Base-by-base conservation (phyloP, 2,329 filamentous ascomycete species). In the Sclerotinia nivalis region DNA sequence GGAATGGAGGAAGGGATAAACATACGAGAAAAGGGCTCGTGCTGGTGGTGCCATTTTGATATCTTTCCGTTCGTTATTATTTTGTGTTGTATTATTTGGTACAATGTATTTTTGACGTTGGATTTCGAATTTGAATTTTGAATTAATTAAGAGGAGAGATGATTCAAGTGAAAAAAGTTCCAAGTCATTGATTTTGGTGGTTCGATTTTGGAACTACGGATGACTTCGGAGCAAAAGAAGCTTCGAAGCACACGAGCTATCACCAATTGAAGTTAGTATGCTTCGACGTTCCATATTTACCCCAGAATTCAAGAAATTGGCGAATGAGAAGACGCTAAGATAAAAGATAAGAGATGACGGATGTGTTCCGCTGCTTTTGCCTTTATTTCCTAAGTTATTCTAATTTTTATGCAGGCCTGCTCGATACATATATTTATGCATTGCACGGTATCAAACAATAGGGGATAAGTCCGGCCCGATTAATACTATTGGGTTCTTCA, bases 1-100 rank as follows among this genome's bases (percentile, higher is more conserved):
- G 9, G 22, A 31, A 6, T n/a, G 34, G 12, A 34, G 20, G 58
- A 15, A 37, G 25, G 10, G 31, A 49, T 37, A 18, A 37, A 69
- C 67, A 12, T 69, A 69, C 59, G 59, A 69, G n/a, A 65, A 49
- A 34, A 69, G 40, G n/a, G 49, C 67, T 69, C 67, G n/a, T 37
- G 67, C 49, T 40, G 67, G 67, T 65, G 67, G 67, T 34, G 59
- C 60, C 67, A 69, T 67, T 40, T 45, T 66, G 37, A 15, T 40
- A 10, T 22, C 6, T 18, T 45, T 40, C 9, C 10, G 22, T 8
- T 43, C 13, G 15, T 34, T 56, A 50, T 54, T 22, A 13, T 18
- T 12, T 31, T 52, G 12, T 43, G n/a, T 9, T 25, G 31, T 54
- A 40, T n/a, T 20, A 52, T 22, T 37, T 4, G 18, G 4, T 54